Conservation (phyloP, 805 yeast species). For the Yarrowia keelungensis region DNA sequence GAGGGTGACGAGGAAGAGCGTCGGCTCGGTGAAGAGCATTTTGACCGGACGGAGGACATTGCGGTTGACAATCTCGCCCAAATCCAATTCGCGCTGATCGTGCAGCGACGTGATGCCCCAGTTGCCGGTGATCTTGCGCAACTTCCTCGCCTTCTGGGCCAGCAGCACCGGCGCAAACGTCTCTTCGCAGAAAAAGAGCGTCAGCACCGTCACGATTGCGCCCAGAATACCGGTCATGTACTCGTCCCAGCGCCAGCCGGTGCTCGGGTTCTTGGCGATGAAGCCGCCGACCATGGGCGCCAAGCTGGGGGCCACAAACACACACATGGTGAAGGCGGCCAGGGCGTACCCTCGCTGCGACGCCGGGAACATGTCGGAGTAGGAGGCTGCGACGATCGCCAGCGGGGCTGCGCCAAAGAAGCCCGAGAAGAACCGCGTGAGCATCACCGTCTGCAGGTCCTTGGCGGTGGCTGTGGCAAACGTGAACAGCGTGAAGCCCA, state of each 20-base stretch:
- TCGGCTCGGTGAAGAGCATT: slow-evolving; percentile 75
- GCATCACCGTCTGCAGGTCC: slow-evolving; percentile 72
- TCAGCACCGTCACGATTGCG: slow-evolving; percentile 53
- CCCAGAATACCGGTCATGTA: slow-evolving; percentile 73
- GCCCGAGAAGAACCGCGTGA: slow-evolving; percentile 79
- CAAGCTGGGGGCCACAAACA: slow-evolving; percentile 72
- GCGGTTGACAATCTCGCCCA: slow-evolving; percentile 66
- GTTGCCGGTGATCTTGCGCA: slow-evolving; percentile 74
- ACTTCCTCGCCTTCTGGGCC: slow-evolving; percentile 64
- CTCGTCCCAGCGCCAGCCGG: slow-evolving; percentile 77
- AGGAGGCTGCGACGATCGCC: slow-evolving; percentile 80
- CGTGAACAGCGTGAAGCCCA: slow-evolving; percentile 62
- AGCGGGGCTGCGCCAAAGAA: slow-evolving; percentile 79
- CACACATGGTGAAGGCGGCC: slow-evolving; percentile 68
- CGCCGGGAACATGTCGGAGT: slow-evolving; percentile 76
- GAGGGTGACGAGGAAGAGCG: slow-evolving; percentile 67
- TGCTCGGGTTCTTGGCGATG: slow-evolving; percentile 52
- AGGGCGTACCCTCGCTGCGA: slow-evolving; percentile 72
- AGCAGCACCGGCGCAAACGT: slow-evolving; percentile 75
- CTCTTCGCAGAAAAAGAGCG: slow-evolving; percentile 62
- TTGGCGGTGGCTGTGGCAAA: slow-evolving; percentile 76
- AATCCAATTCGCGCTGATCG: slow-evolving; percentile 63
- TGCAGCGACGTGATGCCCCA: slow-evolving; percentile 85
- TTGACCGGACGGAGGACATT: slow-evolving; percentile 70
- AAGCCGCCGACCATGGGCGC: slow-evolving; percentile 79